Conservation (phyloP, 2,329 filamentous ascomycete genomes). For the Sclerotinia trifoliorum region DNA sequence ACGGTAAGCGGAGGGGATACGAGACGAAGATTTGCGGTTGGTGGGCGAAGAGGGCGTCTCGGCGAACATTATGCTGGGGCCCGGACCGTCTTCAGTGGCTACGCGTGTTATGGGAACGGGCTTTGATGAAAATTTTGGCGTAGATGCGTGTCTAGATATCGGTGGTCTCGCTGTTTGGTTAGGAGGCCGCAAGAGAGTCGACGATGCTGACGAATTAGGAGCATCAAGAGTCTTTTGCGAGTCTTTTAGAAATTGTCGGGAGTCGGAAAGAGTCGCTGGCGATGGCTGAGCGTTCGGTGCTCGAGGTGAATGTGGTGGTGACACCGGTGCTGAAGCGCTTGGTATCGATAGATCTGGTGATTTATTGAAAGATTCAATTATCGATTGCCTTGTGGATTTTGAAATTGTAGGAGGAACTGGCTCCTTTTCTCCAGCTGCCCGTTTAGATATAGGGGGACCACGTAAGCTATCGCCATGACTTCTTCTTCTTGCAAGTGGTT, state of each 20-base stretch:
- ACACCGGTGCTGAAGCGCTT: slow-evolving; percentile 10
- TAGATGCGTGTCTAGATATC: slow-evolving; percentile 42
- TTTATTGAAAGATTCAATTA: slow-evolving; percentile 8
- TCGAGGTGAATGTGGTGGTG: slow-evolving; percentile 20
- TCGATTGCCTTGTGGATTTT: slow-evolving; percentile 20
- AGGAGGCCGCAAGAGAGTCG: slow-evolving; percentile 47
- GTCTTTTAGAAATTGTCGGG: slow-evolving; percentile 55
- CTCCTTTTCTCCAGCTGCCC: slow-evolving; percentile 36
- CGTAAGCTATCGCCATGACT: slow-evolving; percentile 46
- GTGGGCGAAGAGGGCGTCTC: slow-evolving; percentile 31
- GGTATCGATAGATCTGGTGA: not conserved
- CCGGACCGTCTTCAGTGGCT: slow-evolving; percentile 61
- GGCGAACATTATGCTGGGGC: slow-evolving; percentile 67
- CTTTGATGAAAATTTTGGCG: slow-evolving; percentile 37
- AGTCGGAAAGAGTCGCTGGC: slow-evolving; percentile 27
- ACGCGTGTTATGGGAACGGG: slow-evolving; percentile 42
- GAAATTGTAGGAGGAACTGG: slow-evolving; percentile 32
- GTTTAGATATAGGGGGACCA: slow-evolving; percentile 39
- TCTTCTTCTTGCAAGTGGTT: slow-evolving; percentile 38
- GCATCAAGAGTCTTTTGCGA: slow-evolving; percentile 72
- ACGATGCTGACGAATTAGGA: slow-evolving; percentile 42
- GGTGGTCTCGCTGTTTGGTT: slow-evolving; percentile 49
- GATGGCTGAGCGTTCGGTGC: slow-evolving; percentile 22
- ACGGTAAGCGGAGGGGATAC: slow-evolving; percentile 32
- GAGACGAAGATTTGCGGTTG: slow-evolving; percentile 32